A percentile compares a stretch with the other conserved stretches of the same genome.
Conservation (phyloP, 2,329 filamentous ascomycete genomes). For the Fusarium tanahbumbuense region DNA sequence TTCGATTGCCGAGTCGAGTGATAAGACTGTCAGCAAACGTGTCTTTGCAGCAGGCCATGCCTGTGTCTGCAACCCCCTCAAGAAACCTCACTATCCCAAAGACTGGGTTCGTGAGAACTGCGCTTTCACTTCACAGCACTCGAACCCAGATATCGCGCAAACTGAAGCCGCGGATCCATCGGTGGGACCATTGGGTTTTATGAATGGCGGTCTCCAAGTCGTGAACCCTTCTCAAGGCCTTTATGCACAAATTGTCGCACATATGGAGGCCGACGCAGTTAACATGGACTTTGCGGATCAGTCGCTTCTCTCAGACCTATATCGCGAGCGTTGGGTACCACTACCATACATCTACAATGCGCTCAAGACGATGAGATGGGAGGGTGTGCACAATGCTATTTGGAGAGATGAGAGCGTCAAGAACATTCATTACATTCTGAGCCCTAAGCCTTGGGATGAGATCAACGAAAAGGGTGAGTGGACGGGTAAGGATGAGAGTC, state of each 20-base stretch:
- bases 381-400: conserved; percentile 64
- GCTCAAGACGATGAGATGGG: conserved; percentile 68
- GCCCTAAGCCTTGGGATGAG: conserved; percentile 72
- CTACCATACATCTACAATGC: conserved; percentile 72
- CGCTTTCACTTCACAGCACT: conserved; percentile 67
- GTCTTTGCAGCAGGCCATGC: conserved; percentile 88
- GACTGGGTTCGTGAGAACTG: conserved; percentile 72
- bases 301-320: conserved; percentile 66
- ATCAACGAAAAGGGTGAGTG: conserved; percentile 57
- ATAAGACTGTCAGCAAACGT: conserved; percentile 56
- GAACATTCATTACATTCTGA: conserved; percentile 71
- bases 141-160: conserved; percentile 60
- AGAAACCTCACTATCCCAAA: conserved; percentile 80
- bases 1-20: conserved; percentile 37
- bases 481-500: conserved; percentile 60
- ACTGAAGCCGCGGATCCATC: conserved; percentile 57
- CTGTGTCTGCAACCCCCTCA: conserved; percentile 86
- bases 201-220: conserved; percentile 65
- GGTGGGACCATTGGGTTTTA: conserved; percentile 61
- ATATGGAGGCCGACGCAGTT: conserved; percentile 61
- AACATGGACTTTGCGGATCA: conserved; percentile 70
- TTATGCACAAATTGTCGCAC: conserved; percentile 62
- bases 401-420: conserved; percentile 70
- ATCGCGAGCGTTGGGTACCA: conserved; percentile 65
- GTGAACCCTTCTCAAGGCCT: conserved; percentile 62